Evolutionary conservation across 2,329 filamentous ascomycete species (phyloP).

Genomic region (Fonsecaea erecta): DNA sequence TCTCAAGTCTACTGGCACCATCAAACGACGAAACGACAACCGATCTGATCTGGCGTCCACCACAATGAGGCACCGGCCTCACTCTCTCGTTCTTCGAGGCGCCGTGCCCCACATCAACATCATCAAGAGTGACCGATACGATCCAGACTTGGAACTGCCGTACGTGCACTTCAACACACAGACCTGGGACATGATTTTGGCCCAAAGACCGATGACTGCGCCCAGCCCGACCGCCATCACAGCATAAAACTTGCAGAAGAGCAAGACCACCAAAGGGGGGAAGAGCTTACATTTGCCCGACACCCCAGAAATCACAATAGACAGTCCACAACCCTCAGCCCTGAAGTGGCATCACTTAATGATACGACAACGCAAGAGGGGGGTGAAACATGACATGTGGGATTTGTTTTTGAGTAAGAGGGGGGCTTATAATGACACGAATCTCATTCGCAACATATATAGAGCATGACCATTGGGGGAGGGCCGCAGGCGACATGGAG

Average conservation of each 20-base stretch:
- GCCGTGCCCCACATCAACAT: conserved; percentile 4
- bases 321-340: not conserved
- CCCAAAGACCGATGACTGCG: conserved; percentile 17
- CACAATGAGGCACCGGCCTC: not conserved
- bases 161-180: conserved; percentile 38
- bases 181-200: conserved; percentile 37
- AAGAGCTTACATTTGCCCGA: not conserved
- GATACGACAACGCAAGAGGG: not conserved
- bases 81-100: conserved; percentile 2
- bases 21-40: not conserved
- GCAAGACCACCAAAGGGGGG: not conserved
- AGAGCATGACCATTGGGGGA: not conserved
- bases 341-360: not conserved
- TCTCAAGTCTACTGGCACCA: conserved; percentile 20
- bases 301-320: not conserved
- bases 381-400: not conserved
- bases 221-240: conserved; percentile 1
- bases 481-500: too few relatives aligned
- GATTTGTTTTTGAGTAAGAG: not conserved
- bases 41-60: not conserved
- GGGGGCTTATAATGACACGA: not conserved
- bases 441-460: not conserved
- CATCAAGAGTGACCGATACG: conserved; percentile 19
- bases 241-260: not conserved
- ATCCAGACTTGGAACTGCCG: conserved; percentile 21